Base-by-base conservation (phyloP, 2,329 filamentous ascomycete genomes). In the Cladosporium colombiae region DNA sequence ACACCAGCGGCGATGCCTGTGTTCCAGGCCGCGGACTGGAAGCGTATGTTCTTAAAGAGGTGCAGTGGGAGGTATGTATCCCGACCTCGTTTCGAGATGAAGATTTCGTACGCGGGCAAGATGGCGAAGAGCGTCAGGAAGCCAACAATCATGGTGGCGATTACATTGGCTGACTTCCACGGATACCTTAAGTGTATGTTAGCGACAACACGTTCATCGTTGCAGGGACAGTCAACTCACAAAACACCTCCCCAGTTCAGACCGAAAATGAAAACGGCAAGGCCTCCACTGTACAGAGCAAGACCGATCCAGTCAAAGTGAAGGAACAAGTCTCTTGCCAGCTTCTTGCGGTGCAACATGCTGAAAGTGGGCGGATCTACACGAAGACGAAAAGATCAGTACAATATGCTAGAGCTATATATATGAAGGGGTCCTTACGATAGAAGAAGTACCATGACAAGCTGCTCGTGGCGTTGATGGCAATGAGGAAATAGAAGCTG, bases 371-470 rank as follows among this genome's bases (percentile, higher is more conserved):
- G 72, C 21, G 72, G 72, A 37, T 71, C 60, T 63, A 8, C 6
- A 2, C 27, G 23, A 27, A 25, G 5, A 37, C 5, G 8, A 16
- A 0, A 10, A 18, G 8, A 23, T 59, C 23, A 59, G 50, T 18
- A 31, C n/a, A 16, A 14, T 25, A 7, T 25, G 16, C 16, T 3
- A 21, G 40, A 18, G 5, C 7, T 1, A 10, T 10, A 21, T 21
- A 21, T 18, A 6, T 44, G 18, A 7, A 37, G 6, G 6, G 7
- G 27, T 5, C 16, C 60, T 63, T 33, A 63, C 60, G 73, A 65
- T 79, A 78, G 68, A 78, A 79, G 60, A 78, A 74, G 56, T 68
- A 71, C 70, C 70, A 72, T 0, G 68, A 67, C 29, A 73, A 50
- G 2, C 69, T 65, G 29, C 68, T 70, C 3, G 68, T 67, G n/a